phyloP scores from a whole-genome alignment of 2,329 filamentous ascomycete genomes.

The Colletotrichum limetticola region DNA sequence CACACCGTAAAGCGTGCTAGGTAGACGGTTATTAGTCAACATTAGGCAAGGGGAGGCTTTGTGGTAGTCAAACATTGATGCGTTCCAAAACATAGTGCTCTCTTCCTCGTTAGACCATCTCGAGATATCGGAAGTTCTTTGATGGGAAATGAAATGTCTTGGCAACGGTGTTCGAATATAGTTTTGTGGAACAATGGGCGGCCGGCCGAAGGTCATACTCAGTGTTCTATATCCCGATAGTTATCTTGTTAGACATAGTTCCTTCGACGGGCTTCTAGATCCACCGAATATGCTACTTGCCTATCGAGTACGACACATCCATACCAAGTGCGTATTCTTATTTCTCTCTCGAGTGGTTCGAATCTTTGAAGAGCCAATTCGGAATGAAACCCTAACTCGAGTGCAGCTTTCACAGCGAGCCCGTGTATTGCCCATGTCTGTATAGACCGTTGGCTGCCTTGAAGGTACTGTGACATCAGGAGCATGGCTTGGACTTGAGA shows the following conservation, averaged over 20 bases:
- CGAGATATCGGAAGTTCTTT: background rate
- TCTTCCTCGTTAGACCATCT: constrained; percentile 28
- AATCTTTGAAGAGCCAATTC: constrained; percentile 47
- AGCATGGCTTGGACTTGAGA: constrained; percentile 58
- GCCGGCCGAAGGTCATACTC: constrained; percentile 63
- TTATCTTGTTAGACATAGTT: too few relatives aligned
- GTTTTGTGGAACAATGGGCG: constrained; percentile 55
- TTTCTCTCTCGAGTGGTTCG: constrained; percentile 55
- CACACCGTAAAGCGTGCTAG: constrained; percentile 46
- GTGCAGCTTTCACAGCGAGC: constrained; percentile 60
- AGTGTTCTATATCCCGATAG: constrained; percentile 46
- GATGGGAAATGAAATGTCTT: constrained; percentile 41
- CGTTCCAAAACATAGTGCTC: constrained; percentile 43
- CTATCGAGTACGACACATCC: constrained; percentile 59
- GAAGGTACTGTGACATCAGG: constrained; percentile 61
- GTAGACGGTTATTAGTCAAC: background rate
- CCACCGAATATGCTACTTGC: constrained; percentile 38
- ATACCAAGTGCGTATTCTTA: constrained; percentile 60
- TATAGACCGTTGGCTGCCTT: constrained; percentile 63
- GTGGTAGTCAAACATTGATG: constrained; percentile 44
- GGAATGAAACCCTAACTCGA: constrained; percentile 63
- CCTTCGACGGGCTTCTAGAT: too few relatives aligned
- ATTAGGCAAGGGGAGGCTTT: background rate
- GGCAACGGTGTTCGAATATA: constrained; percentile 49
- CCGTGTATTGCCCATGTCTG: constrained; percentile 66